phyloP scores from a whole-genome alignment of 106 monocot species.

The Triglochin maritima region DNA sequence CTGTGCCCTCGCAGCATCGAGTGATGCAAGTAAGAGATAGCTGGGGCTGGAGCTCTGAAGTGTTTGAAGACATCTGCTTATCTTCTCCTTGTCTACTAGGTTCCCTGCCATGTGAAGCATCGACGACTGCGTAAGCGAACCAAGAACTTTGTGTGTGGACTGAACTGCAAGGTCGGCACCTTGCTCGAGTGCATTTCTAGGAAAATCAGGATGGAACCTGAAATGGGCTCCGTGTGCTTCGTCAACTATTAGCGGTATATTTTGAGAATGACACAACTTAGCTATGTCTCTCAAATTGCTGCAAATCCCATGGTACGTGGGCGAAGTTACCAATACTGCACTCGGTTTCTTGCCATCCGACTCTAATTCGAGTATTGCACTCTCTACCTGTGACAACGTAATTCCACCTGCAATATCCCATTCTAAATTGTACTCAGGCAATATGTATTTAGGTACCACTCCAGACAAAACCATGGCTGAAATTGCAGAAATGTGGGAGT shows the following conservation, averaged over 20 bases:
- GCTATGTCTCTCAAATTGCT: constrained; percentile 45
- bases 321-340: constrained; percentile 66
- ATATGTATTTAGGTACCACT: constrained; percentile 54
- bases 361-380: constrained; percentile 42
- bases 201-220: constrained; percentile 44
- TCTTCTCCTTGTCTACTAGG: constrained; percentile 41
- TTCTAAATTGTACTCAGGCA: constrained; percentile 45
- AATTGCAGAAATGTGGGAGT: constrained; percentile 65
- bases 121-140: constrained; percentile 79
- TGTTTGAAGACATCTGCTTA: constrained; percentile 64
- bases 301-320: constrained; percentile 89
- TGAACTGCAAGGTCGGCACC: constrained; percentile 78
- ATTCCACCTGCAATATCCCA: constrained; percentile 75
- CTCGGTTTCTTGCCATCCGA: constrained; percentile 29
- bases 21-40: constrained; percentile 72
- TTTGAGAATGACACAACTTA: constrained; percentile 36
- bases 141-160: constrained; percentile 81
- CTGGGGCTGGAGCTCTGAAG: constrained; percentile 86
- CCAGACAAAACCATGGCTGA: constrained; percentile 69
- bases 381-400: constrained; percentile 41
- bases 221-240: constrained; percentile 95
- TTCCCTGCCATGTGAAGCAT: constrained; percentile 59
- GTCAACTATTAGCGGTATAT: constrained; percentile 63
- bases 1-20: constrained; percentile 86
- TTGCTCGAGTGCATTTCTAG: constrained; percentile 53